Base-by-base conservation (phyloP, 345 rosid species). In the Brassica rapa region DNA sequence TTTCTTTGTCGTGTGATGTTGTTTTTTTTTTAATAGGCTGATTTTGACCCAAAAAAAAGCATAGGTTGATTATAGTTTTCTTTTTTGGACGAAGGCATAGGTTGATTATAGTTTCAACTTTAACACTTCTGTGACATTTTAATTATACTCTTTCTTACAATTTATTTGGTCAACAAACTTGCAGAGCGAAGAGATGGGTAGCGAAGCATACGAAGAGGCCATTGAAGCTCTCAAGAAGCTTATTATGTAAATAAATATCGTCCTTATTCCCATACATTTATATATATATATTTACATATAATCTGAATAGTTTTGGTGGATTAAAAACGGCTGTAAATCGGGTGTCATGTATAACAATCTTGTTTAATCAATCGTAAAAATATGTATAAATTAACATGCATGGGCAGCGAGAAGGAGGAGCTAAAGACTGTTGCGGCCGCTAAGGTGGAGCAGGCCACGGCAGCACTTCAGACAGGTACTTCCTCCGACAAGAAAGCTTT, bases 191-290 rank as follows among this genome's bases (percentile, higher is more conserved):
- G 90, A 88, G 43, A 94, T 94, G 98, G 94, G 86, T 41, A 83
- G 70, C 21, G 86, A 92, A 71, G 73, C 94, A 43, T 94, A 94
- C 74, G 85, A 92, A 55, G 89, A 94, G 76, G 96, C 98, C 84
- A 86, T 92, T 68, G 92, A 88, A 85, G 89, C 87, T 78, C 98
- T 94, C 77, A 89, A 92, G 89, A 92, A 90, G 76, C 93, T 94
- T 77, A 88, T 94, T 80, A 82, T 82, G 98, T 92, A 78, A 39
- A 61, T 61, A 23, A 29, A 43, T 21, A 66, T 60, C 66, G 9
- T 73, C 30, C 30, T 15, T 29, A 60, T 11, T 73, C 43, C 14
- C 66, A 67, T 46, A 57, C 60, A 39, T 9, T 9, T 8, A 25
- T 25, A 25, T 25, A 25, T 25, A 6, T 9, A 19, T 8, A 25